phyloP scores from a whole-genome alignment of 2,329 filamentous ascomycete species.

The Colletotrichum sp. region DNA sequence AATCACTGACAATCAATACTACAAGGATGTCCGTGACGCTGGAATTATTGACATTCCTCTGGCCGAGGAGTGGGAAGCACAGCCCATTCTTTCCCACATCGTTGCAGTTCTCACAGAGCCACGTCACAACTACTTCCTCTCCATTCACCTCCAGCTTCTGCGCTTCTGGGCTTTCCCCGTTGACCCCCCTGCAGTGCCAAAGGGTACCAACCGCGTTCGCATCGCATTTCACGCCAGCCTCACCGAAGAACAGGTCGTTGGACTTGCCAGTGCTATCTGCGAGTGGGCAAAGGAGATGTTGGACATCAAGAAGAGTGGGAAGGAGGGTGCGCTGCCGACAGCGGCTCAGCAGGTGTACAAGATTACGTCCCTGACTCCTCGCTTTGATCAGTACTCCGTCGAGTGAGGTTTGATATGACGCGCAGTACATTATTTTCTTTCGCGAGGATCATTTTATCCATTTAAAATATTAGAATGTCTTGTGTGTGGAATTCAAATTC shows the following conservation, averaged over 20 bases:
- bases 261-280: neutral
- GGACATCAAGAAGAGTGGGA: neutral
- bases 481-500: neutral
- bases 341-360: neutral
- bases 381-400: neutral
- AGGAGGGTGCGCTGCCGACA: neutral
- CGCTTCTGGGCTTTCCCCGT: conserved; percentile 32
- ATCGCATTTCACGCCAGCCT: conserved; percentile 46
- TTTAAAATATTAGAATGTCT: neutral
- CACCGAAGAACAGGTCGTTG: conserved; percentile 37
- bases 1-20: conserved; percentile 27
- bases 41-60: conserved; percentile 34
- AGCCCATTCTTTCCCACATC: conserved; percentile 31
- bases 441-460: neutral
- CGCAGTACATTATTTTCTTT: neutral
- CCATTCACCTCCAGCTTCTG: conserved; percentile 27
- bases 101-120: conserved; percentile 31
- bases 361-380: neutral
- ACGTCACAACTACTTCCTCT: conserved; percentile 26
- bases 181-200: conserved; percentile 43
- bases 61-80: conserved; percentile 28
- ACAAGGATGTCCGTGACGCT: conserved; percentile 24
- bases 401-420: neutral
- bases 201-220: conserved; percentile 40
- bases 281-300: conserved; percentile 21